These are phyloP conservation scores for Pulveroboletus sp. DNA, from an alignment of 768 basidiomycete genomes.

Conservation along the genomic window DNA sequence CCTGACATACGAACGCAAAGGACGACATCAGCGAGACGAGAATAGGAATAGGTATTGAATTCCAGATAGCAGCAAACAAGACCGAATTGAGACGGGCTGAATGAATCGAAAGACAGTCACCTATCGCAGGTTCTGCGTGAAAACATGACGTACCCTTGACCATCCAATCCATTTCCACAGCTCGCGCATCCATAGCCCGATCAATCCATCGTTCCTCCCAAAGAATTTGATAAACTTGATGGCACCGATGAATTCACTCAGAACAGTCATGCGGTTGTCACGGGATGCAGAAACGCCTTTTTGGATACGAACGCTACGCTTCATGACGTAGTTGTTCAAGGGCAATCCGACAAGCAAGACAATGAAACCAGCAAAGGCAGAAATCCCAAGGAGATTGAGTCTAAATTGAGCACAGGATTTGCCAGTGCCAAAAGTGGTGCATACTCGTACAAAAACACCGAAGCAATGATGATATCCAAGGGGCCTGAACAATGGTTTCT, in stretches of 20 bases:
- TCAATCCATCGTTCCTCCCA: slow-evolving; percentile 46
- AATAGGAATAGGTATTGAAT: slow-evolving; percentile 70
- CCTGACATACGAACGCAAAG: slow-evolving; percentile 65
- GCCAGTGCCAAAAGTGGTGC: not conserved
- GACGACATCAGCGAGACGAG: slow-evolving; percentile 80
- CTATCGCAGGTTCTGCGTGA: not conserved
- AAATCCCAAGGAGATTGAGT: slow-evolving; percentile 45
- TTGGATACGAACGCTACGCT: slow-evolving; percentile 36
- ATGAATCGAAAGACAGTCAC: too few species aligned
- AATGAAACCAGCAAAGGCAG: slow-evolving; percentile 45
- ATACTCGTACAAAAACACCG: slow-evolving; percentile 74
- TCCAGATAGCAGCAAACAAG: slow-evolving; percentile 72
- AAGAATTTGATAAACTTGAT: slow-evolving; percentile 44
- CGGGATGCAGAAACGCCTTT: too few species aligned
- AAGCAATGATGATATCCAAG: slow-evolving; percentile 73
- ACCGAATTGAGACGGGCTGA: slow-evolving; percentile 70
- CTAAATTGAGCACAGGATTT: slow-evolving; percentile 41
- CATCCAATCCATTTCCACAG: slow-evolving; percentile 74
- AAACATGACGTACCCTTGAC: slow-evolving; percentile 49
- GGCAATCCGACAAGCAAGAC: slow-evolving; percentile 41
- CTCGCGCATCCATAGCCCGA: slow-evolving; percentile 46
- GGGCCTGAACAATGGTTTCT: slow-evolving; percentile 44
- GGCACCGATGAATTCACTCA: slow-evolving; percentile 44
- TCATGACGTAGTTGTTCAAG: slow-evolving; percentile 39
- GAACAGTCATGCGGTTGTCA: slow-evolving; percentile 42